Evolutionary conservation across 2,329 filamentous ascomycete genomes (phyloP), one percentile per base, ranked within the genome.

Genomic region (Botrytis tulipae): DNA sequence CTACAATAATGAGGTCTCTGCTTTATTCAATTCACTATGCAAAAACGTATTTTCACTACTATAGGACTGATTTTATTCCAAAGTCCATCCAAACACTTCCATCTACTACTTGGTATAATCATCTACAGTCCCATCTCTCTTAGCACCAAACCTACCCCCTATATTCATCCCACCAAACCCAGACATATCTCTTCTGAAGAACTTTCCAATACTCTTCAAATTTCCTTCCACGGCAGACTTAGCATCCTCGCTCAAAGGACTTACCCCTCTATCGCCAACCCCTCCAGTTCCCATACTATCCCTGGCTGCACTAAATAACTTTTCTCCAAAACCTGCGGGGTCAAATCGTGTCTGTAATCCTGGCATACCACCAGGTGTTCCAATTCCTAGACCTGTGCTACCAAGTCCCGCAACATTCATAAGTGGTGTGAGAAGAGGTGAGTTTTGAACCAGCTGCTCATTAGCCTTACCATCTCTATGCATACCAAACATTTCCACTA

Each of bases 151-250:
- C 67, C 79, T 90, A 65, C 92, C 92, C 81, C 95, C 95, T 76
- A 92, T 85, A 18, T 88, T 89, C 70, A 72, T 72, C 22, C 70
- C 70, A 3, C 92, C 91, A 76, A 95, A 87, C 3, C 91, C 89
- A 44, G 93, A 92, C 76, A 95, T 91, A 84, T 98, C 95, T 76
- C 95, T 86, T 76, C 92, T 90, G 85, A 98, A 98, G 84, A 98
- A 98, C 83, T 97, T 98, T 37, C 95, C 95, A 83, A 99, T 93
- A 82, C 94, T 97, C 84, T 94, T 95, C 83, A 98, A 82, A 82
- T 98, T 98, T 83, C 97, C 95, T 81, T 98, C 97, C 76, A 98
- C 88, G 70, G 92, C 93, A 12, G 88, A 89, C 79, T 91, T 90
- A 72, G 89, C 86, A 72, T 86, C 83, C 54, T 80, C 85, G 83